A percentile compares a stretch with the other conserved stretches of the same genome.
These are phyloP conservation scores for Trypanosoma rangeli DNA, from an alignment of 208 protist genomes.

Conservation along the genomic window DNA sequence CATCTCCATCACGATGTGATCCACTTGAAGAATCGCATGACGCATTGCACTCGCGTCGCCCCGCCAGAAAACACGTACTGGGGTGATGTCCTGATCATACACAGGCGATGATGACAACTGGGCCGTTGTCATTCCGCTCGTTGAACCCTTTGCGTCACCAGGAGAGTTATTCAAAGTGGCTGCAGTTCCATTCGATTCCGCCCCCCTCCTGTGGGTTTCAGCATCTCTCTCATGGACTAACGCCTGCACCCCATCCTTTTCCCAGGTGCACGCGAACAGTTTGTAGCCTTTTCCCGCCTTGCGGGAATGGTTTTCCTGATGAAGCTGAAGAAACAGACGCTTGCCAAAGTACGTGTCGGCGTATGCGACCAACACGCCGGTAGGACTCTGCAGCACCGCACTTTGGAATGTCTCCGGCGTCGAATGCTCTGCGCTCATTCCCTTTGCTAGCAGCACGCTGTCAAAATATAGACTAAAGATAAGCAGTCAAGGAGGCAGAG, in stretches of 20 bases:
- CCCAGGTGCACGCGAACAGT: slow-evolving; percentile 80
- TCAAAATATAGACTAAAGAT: not conserved
- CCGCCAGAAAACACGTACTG: slow-evolving; percentile 49
- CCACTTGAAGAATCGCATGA: slow-evolving; percentile 55
- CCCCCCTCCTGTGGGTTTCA: not conserved
- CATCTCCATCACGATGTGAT: slow-evolving; percentile 85
- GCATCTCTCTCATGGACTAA: slow-evolving; percentile 2
- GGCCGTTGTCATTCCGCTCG: not conserved
- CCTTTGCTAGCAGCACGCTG: not conserved
- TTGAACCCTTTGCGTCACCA: not conserved
- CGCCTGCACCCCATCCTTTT: slow-evolving; percentile 36
- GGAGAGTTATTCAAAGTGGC: not conserved
- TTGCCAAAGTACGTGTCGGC: slow-evolving; percentile 79
- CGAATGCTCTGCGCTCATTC: not conserved
- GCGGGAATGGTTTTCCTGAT: slow-evolving; percentile 11
- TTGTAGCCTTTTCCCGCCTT: slow-evolving; percentile 31
- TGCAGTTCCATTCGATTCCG: not conserved
- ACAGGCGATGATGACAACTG: not conserved
- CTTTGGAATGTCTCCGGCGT: not conserved
- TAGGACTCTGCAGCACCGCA: slow-evolving; percentile 12
- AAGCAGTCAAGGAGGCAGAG: not conserved
- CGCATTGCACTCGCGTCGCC: slow-evolving; percentile 54
- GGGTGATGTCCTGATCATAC: not conserved
- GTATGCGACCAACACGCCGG: slow-evolving; percentile 76
- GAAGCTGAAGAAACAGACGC: slow-evolving; percentile 57